Percentiles rank a stretch among this genome's conserved stretches.
These are phyloP conservation scores for Pyrus hybrid DNA, from an alignment of 331 rosid species.

Conservation along the genomic window DNA sequence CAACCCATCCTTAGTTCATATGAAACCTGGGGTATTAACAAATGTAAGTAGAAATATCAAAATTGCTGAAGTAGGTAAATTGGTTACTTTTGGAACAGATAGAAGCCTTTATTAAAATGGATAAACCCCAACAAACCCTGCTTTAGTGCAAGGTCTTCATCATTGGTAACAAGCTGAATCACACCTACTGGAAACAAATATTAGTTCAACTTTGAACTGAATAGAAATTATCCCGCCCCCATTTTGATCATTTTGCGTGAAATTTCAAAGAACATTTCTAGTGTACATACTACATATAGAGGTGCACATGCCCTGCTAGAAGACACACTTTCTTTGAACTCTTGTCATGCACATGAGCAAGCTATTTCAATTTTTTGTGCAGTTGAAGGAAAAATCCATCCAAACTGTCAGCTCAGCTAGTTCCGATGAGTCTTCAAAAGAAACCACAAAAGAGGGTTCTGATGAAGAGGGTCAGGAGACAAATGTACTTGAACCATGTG, in stretches of 20 bases:
- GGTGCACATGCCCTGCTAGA: not conserved
- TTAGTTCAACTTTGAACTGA: not conserved
- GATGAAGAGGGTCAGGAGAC: slow-evolving; percentile 45
- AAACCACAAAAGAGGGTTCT: slow-evolving; percentile 56
- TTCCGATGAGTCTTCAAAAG: slow-evolving; percentile 71
- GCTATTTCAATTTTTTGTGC: slow-evolving; percentile 24
- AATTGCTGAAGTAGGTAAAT: not conserved
- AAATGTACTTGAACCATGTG: slow-evolving; percentile 28
- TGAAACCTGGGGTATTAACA: not conserved
- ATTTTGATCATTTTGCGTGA: not conserved
- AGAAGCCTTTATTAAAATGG: not conserved
- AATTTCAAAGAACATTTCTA: not conserved
- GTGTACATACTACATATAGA: not conserved
- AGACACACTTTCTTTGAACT: not conserved
- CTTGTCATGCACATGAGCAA: slow-evolving; percentile 6
- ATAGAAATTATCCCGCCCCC: not conserved
- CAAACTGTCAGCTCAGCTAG: slow-evolving; percentile 35
- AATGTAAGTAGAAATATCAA: not conserved
- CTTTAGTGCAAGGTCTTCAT: not conserved
- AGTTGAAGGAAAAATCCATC: slow-evolving; percentile 59
- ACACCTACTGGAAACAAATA: not conserved
- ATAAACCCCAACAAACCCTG: not conserved
- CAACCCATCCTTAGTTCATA: not conserved
- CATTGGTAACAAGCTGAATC: not conserved
- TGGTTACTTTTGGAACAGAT: not conserved